Conservation (phyloP, 495 filamentous ascomycete species). For the Podospora fimiseda region DNA sequence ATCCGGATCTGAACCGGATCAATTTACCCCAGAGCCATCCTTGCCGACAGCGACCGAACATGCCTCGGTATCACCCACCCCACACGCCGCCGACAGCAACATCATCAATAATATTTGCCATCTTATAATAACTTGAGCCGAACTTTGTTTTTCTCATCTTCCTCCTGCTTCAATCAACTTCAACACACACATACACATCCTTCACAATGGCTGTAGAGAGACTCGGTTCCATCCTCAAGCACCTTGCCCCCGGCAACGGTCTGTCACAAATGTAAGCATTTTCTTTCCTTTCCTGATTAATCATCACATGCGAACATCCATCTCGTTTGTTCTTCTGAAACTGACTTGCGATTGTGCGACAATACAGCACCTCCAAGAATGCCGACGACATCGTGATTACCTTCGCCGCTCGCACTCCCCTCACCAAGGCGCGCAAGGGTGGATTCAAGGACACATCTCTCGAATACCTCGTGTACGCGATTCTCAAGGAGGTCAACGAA, state of each 20-base stretch:
- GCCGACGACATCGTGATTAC: slow-evolving; percentile 96
- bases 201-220: slow-evolving; percentile 74
- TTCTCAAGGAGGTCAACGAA: slow-evolving; percentile 67
- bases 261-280: slow-evolving; percentile 69
- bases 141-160: background rate
- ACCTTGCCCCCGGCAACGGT: slow-evolving; percentile 66
- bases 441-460: slow-evolving; percentile 93
- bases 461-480: slow-evolving; percentile 73
- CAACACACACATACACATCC: background rate
- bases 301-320: too few relatives aligned
- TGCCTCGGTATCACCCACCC: background rate
- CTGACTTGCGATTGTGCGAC: too few relatives aligned
- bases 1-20: slow-evolving; percentile 8
- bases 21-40: slow-evolving; percentile 16
- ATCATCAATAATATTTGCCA: too few relatives aligned
- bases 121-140: too few relatives aligned
- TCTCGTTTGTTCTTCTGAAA: too few relatives aligned
- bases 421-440: slow-evolving; percentile 73
- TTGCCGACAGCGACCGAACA: background rate
- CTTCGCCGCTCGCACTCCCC: slow-evolving; percentile 68
- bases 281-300: background rate
- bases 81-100: background rate
- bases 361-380: slow-evolving; percentile 76
- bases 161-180: background rate
- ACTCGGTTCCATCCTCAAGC: slow-evolving; percentile 79